Evolutionary conservation across 2,329 filamentous ascomycete species (phyloP).

Genomic region (Alternaria triticimaculans): DNA sequence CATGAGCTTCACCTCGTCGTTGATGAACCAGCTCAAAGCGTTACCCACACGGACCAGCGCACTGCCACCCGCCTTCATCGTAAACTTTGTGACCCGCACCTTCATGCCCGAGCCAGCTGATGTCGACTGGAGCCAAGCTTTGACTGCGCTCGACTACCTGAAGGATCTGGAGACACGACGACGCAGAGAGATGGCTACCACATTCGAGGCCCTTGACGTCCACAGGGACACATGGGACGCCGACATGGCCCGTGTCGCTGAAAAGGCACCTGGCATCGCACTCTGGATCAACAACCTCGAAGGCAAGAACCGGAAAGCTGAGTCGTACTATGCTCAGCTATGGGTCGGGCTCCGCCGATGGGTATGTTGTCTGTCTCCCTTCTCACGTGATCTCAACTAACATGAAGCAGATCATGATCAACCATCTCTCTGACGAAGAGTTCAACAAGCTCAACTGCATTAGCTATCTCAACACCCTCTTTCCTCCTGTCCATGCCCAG

Average conservation of each 20-base stretch:
- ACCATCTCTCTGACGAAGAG: slow-evolving; percentile 67
- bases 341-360: slow-evolving; percentile 69
- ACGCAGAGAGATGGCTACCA: slow-evolving; percentile 63
- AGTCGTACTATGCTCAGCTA: slow-evolving; percentile 62
- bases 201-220: slow-evolving; percentile 62
- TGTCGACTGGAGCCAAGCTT: slow-evolving; percentile 70
- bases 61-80: slow-evolving; percentile 68
- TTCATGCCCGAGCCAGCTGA: slow-evolving; percentile 63
- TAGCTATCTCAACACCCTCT: slow-evolving; percentile 72
- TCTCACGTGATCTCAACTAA: slow-evolving; percentile 7
- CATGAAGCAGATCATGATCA: slow-evolving; percentile 63
- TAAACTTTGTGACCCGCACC: slow-evolving; percentile 65
- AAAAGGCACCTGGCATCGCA: slow-evolving; percentile 61
- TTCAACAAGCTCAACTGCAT: slow-evolving; percentile 71
- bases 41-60: slow-evolving; percentile 66
- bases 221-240: slow-evolving; percentile 55
- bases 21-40: slow-evolving; percentile 64
- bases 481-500: slow-evolving; percentile 60
- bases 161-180: slow-evolving; percentile 68
- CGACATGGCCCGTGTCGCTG: slow-evolving; percentile 57
- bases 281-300: slow-evolving; percentile 63
- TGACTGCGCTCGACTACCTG: slow-evolving; percentile 71
- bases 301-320: slow-evolving; percentile 48
- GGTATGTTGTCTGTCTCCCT: slow-evolving; percentile 53
- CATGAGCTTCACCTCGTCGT: slow-evolving; percentile 57